A percentile compares a stretch with the other conserved stretches of the same genome.
phyloP scores from a whole-genome alignment of 805 yeast species.

The Candida boleticola region DNA sequence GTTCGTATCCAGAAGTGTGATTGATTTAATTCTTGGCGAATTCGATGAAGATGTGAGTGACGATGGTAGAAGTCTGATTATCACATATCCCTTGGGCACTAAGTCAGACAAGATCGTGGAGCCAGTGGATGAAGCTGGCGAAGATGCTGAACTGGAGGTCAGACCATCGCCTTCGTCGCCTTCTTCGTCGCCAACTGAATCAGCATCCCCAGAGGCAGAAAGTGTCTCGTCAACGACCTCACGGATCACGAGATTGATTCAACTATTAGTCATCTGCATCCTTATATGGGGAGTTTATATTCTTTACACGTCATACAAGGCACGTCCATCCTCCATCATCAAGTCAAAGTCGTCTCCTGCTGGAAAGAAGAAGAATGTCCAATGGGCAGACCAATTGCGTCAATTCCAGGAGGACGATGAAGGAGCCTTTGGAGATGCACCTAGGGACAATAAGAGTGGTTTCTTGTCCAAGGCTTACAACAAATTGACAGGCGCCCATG shows the following conservation, averaged over 20 bases:
- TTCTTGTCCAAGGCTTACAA: constrained; percentile 34
- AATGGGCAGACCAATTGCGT: constrained; percentile 46
- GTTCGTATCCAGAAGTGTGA: constrained; percentile 62
- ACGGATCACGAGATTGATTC: constrained; percentile 37
- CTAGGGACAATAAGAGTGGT: constrained; percentile 26
- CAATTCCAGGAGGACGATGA: constrained; percentile 30
- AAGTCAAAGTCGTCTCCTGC: constrained; percentile 24
- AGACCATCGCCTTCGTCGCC: constrained; percentile 3
- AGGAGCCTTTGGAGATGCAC: constrained; percentile 3
- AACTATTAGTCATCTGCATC: constrained; percentile 35
- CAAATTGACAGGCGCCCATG: constrained; percentile 26
- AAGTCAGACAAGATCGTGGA: constrained; percentile 10
- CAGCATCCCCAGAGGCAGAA: background rate
- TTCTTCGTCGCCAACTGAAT: constrained; percentile 3
- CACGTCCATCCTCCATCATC: constrained; percentile 42
- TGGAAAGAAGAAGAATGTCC: constrained; percentile 41
- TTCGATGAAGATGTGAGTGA: constrained; percentile 17
- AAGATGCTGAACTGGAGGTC: constrained; percentile 3
- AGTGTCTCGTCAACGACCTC: constrained; percentile 11
- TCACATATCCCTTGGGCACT: constrained; percentile 30
- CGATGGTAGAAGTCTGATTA: constrained; percentile 16
- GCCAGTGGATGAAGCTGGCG: background rate
- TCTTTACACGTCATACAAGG: constrained; percentile 33
- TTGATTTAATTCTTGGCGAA: constrained; percentile 49
- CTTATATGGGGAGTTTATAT: constrained; percentile 42